Evolutionary conservation across 2,329 filamentous ascomycete genomes (phyloP), one percentile per base, ranked within the genome.

Genomic region (Trichoderma oligosporum): DNA sequence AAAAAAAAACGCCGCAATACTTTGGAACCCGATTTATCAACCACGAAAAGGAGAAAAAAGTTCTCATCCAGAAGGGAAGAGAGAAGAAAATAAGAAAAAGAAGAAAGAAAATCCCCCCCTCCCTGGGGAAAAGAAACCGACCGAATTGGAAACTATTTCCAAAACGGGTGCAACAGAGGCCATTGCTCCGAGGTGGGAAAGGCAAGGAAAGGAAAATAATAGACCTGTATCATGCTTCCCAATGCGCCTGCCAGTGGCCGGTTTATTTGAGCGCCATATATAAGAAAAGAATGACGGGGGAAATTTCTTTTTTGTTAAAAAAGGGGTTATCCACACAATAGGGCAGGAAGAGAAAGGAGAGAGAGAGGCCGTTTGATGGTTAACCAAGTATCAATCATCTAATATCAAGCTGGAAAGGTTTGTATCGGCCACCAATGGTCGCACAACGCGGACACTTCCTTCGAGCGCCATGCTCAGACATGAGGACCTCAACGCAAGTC

Each of bases 361-460:
- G 22, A 48, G 38, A 38, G 22, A 24, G 24, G 25, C 4, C n/a
- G 33, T 18, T 20, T 7, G 8, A 16, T 25, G n/a, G 18, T n/a
- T n/a, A 18, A 16, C 9, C 18, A 7, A 20, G 14, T 9, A 31
- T 14, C 22, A 7, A 27, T 59, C 44, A 59, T 56, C 57, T 59
- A 7, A 94, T 87, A 68, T 93, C 89, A 68, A 94, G 78, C 73
- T 92, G 88, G 72, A 94, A 92, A 39, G 88, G 88, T 74, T 93
- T 93, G 74, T 91, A 93, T 61, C 85, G 83, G 53, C 87, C 87
- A 55, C 89, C 89, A 61, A 92, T 86, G 36, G 86, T 89, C 56
- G 86, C 86, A 69, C 89, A 94, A 62, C 86, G 81, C 58, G 89
- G 89, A 74, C 89, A 94, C 69, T 88, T 89, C 66, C 87, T 82